These are phyloP conservation scores for Cryptococcus floricola DNA, from an alignment of 1,284 basidiomycete genomes.

Conservation along the genomic window DNA sequence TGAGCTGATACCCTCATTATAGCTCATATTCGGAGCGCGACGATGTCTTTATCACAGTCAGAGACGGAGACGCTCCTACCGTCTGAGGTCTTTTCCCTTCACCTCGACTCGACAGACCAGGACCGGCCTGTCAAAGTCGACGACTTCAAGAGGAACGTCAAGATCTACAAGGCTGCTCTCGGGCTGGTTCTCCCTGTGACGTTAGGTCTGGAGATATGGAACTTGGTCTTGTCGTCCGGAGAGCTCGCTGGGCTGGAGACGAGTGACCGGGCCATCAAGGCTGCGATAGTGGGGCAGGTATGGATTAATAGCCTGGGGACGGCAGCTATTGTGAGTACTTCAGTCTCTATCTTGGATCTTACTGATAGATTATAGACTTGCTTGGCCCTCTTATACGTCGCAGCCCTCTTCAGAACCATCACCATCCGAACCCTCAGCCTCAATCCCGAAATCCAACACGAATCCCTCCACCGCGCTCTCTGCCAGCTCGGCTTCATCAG, in stretches of 20 bases:
- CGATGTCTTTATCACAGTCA: constrained; percentile 5
- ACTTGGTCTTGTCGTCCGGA: constrained; percentile 2
- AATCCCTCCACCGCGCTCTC: constrained; percentile 15
- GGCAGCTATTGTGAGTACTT: constrained; percentile 4
- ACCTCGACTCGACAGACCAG: constrained; percentile 2
- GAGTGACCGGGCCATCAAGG: background rate
- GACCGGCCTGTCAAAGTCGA: constrained; percentile 23
- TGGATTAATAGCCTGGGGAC: constrained; percentile 4
- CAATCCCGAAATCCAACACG: constrained; percentile 8
- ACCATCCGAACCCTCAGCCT: constrained; percentile 3
- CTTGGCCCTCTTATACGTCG: constrained; percentile 1
- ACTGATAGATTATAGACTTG: background rate
- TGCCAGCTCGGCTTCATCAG: constrained; percentile 17
- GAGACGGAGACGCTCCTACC: constrained; percentile 20
- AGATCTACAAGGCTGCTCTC: constrained; percentile 14
- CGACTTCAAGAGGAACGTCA: constrained; percentile 20
- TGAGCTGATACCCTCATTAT: too few relatives aligned
- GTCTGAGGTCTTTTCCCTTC: background rate
- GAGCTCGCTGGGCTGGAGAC: background rate
- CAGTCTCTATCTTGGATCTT: background rate
- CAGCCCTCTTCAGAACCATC: constrained; percentile 7
- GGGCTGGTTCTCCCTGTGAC: constrained; percentile 8
- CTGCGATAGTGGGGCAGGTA: background rate
- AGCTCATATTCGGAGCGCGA: background rate
- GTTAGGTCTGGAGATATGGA: constrained; percentile 11